Evolutionary conservation across 2,329 filamentous ascomycete genomes (phyloP), one percentile per base, ranked within the genome.

Genomic region (Tolypocladium paradoxum): DNA sequence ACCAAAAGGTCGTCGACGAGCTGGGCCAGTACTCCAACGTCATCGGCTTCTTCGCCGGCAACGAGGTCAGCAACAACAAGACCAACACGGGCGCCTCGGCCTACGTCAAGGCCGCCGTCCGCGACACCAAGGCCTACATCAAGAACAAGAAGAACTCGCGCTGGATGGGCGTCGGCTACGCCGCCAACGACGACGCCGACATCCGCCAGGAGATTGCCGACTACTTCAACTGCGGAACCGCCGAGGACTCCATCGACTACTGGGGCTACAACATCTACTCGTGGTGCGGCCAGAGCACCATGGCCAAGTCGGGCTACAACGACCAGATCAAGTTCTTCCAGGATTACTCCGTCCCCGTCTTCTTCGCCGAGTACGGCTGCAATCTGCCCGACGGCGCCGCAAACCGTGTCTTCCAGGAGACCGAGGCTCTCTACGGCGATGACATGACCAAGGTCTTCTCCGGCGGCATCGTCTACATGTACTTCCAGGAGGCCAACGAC

Each of bases 251-350:
- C 56, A 96, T 97, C 60, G 93, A 99, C 73, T 97, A 95, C 78
- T 99, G 91, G 88, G 93, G 93, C 55, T 97, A 97, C 85, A 99
- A 99, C 79, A 96, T 97, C 75, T 99, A 99, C 81, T 95, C 91
- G 51, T 99, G 93, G 93, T 99, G 93, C 70, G 93, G 92, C 61
- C 71, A 91, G 62, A 95, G 88, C 65, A 82, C 76, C 64, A 93
- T 87, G 75, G 66, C 76, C 36, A 67, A 77, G 55, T 96, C 93
- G 4, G 89, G 90, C 52, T 99, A 91, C 73, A 77, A 85, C 59
- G 78, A 83, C 53, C 87, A 92, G 69, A 90, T 90, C 61, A 71
- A 88, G 60, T 92, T 96, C 74, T 99, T 96, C 76, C 70, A 77
- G 55, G 82, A 85, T 68, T 99, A 93, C 79, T 89, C 88, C 11